Evolutionary conservation across 1,284 basidiomycete genomes (phyloP).

Genomic region (Fomitopsis schrenkii): DNA sequence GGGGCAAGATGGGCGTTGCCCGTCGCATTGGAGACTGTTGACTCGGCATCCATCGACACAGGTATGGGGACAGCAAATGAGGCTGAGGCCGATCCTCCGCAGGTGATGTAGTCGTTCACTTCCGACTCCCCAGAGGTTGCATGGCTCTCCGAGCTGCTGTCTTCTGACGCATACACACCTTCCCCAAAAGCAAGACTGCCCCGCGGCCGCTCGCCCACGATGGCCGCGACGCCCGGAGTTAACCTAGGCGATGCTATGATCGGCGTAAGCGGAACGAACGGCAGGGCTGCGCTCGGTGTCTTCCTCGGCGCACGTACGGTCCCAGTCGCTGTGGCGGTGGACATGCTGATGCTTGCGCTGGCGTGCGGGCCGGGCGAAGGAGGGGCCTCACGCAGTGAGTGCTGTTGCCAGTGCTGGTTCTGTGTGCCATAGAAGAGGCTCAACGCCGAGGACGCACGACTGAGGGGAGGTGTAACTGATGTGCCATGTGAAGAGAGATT

Average conservation of each 20-base stretch:
- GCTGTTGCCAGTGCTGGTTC: background rate
- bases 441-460: constrained; percentile 4
- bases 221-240: constrained; percentile 34
- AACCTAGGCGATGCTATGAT: constrained; percentile 56
- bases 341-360: constrained; percentile 3
- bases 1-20: constrained; percentile 12
- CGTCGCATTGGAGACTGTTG: constrained; percentile 3
- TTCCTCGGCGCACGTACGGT: constrained; percentile 11
- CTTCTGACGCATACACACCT: background rate
- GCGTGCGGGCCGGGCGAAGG: constrained; percentile 1
- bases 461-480: background rate
- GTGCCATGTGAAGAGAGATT: constrained; percentile 1
- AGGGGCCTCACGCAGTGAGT: background rate
- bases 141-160: background rate
- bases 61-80: background rate
- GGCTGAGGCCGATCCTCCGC: background rate
- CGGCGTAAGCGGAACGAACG: constrained; percentile 50
- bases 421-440: constrained; percentile 1
- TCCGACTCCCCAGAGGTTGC: background rate
- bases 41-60: background rate
- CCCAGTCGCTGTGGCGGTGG: constrained; percentile 10
- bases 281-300: constrained; percentile 16
- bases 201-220: background rate
- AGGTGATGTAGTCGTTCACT: constrained; percentile 4
- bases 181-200: background rate